phyloP scores from a whole-genome alignment of 768 basidiomycete genomes.

The Leucocoprinus birnbaumii region DNA sequence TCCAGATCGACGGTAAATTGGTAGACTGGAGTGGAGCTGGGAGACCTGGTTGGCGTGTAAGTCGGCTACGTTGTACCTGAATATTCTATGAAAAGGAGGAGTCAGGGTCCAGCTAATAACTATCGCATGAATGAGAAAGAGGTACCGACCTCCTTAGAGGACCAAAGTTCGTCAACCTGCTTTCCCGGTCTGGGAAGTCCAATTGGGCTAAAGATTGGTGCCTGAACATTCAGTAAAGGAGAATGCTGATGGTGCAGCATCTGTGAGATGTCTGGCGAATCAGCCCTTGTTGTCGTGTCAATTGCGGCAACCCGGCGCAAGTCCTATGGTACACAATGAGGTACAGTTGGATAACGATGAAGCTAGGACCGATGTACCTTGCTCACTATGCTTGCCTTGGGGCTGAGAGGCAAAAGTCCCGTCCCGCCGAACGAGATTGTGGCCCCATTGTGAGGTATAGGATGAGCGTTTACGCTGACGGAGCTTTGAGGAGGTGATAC shows the following conservation, averaged over 20 bases:
- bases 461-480: background rate
- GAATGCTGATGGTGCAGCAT: constrained; percentile 17
- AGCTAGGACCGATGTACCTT: constrained; percentile 16
- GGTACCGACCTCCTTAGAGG: constrained; percentile 25
- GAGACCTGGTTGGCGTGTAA: background rate
- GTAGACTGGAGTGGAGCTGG: background rate
- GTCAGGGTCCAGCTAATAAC: background rate
- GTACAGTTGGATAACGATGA: background rate
- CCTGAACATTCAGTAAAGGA: constrained; percentile 29
- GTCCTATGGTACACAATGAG: constrained; percentile 16
- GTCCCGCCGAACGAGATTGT: constrained; percentile 16
- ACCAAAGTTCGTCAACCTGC: constrained; percentile 30
- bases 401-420: constrained; percentile 24
- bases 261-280: constrained; percentile 25
- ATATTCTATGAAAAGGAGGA: constrained; percentile 15
- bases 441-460: background rate
- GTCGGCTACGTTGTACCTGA: constrained; percentile 13
- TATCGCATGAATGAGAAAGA: background rate
- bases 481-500: background rate
- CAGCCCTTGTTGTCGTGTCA: constrained; percentile 11
- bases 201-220: constrained; percentile 31
- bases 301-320: constrained; percentile 12
- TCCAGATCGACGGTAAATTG: background rate
- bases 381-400: constrained; percentile 16
- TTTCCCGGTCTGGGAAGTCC: constrained; percentile 30